Conservation (phyloP, 2,329 filamentous ascomycete species). For the Ophiobolus disseminans region DNA sequence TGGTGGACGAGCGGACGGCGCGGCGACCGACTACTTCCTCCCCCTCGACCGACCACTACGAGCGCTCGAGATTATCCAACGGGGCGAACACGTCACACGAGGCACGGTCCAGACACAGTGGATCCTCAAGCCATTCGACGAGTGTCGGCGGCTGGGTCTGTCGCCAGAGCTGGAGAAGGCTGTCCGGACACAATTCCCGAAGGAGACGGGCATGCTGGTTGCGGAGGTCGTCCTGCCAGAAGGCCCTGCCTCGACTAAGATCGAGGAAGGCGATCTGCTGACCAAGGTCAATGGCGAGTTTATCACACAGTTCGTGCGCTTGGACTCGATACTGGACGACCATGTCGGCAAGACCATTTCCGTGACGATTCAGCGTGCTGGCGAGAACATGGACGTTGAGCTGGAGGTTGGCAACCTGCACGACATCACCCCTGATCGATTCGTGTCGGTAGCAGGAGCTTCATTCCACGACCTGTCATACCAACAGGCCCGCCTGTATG, state of each 20-base stretch:
- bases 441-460: conserved; percentile 90
- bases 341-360: conserved; percentile 80
- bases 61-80: conserved; percentile 84
- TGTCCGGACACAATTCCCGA: conserved; percentile 82
- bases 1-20: conserved; percentile 90
- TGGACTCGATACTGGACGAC: conserved; percentile 91
- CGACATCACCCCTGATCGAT: conserved; percentile 92
- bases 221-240: conserved; percentile 93
- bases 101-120: conserved; percentile 99
- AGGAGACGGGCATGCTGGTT: conserved; percentile 95
- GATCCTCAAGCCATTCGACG: conserved; percentile 95
- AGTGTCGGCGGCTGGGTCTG: conserved; percentile 88
- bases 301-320: conserved; percentile 87
- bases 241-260: conserved; percentile 83
- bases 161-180: conserved; percentile 85
- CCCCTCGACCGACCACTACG: conserved; percentile 89
- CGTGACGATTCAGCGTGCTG: conserved; percentile 85
- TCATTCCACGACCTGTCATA: conserved; percentile 98
- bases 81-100: conserved; percentile 76
- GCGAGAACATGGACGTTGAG: conserved; percentile 83
- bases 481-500: conserved; percentile 95
- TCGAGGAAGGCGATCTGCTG: conserved; percentile 93
- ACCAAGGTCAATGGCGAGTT: conserved; percentile 93
- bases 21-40: conserved; percentile 96
- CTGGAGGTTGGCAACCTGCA: conserved; percentile 89